These are phyloP conservation scores for Marvania coccoides DNA, from an alignment of 139 green algal genomes.

Conservation along the genomic window DNA sequence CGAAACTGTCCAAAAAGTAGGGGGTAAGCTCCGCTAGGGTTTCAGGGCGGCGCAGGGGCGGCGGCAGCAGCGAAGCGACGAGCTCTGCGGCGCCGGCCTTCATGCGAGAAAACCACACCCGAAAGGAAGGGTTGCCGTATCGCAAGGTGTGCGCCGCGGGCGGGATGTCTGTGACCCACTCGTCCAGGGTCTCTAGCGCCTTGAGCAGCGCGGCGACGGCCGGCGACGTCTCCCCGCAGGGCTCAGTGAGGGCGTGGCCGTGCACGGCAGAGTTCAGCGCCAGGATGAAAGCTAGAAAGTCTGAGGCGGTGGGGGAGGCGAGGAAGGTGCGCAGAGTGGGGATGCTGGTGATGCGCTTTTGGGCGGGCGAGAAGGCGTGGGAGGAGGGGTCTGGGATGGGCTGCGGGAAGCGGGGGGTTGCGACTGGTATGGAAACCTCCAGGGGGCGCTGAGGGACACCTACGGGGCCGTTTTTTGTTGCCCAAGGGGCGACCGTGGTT, in stretches of 20 bases:
- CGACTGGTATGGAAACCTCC: slow-evolving; percentile 6
- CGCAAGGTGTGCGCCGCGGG: slow-evolving; percentile 66
- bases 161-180: slow-evolving; percentile 75
- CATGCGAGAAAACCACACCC: slow-evolving; percentile 61
- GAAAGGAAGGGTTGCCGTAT: slow-evolving; percentile 92
- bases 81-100: slow-evolving; percentile 28
- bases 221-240: slow-evolving; percentile 34
- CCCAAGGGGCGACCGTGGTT: slow-evolving; percentile 12
- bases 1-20: slow-evolving; percentile 87
- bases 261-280: slow-evolving; percentile 61
- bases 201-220: slow-evolving; percentile 24
- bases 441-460: not conserved
- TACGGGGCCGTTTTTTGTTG: not conserved
- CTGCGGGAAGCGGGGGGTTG: slow-evolving; percentile 8
- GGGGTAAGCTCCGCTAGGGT: slow-evolving; percentile 63
- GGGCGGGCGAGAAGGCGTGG: slow-evolving; percentile 13
- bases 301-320: slow-evolving; percentile 18
- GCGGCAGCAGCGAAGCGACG: slow-evolving; percentile 37
- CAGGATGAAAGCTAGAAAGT: slow-evolving; percentile 82
- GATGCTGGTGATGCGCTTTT: slow-evolving; percentile 35
- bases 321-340: slow-evolving; percentile 54
- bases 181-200: slow-evolving; percentile 51
- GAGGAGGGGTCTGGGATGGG: not conserved
- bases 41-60: not conserved
- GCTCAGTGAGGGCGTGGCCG: slow-evolving; percentile 45